Conservation (phyloP, 495 filamentous ascomycete species). For the Penicillium steckii region DNA sequence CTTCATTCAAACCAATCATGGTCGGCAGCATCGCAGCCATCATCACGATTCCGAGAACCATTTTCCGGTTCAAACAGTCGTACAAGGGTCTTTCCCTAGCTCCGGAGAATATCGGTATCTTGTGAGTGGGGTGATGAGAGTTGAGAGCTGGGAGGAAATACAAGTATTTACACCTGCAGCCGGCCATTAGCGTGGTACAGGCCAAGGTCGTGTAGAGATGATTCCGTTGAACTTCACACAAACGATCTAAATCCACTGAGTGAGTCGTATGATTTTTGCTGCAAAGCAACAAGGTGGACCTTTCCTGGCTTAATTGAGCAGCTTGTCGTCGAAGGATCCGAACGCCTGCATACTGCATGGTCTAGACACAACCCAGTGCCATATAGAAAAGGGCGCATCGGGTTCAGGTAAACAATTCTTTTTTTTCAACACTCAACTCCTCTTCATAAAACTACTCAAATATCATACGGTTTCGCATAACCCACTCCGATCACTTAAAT, state of each 20-base stretch:
- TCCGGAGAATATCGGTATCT: neutral
- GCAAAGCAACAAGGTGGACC: constrained; percentile 1
- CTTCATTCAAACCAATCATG: constrained; percentile 7
- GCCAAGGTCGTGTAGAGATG: neutral
- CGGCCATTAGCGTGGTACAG: neutral
- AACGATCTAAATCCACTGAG: neutral
- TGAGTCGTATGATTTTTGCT: constrained; percentile 8
- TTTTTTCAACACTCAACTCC: constrained; percentile 3
- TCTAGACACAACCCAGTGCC: neutral
- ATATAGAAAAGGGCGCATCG: constrained; percentile 7
- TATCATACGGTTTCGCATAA: neutral
- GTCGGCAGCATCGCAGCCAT: constrained; percentile 10
- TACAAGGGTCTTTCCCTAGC: neutral
- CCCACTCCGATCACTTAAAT: neutral
- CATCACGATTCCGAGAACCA: constrained; percentile 4
- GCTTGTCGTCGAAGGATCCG: neutral
- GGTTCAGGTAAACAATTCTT: neutral
- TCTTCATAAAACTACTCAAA: neutral
- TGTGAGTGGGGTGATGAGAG: neutral
- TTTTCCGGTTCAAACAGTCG: neutral
- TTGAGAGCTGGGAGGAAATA: neutral
- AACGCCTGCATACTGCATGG: constrained; percentile 3
- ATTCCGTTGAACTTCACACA: constrained; percentile 2
- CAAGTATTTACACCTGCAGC: constrained; percentile 1
- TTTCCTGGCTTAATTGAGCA: neutral